Conservation (phyloP, 805 yeast genomes). For the Schwanniomyces pseudopolymorphus region DNA sequence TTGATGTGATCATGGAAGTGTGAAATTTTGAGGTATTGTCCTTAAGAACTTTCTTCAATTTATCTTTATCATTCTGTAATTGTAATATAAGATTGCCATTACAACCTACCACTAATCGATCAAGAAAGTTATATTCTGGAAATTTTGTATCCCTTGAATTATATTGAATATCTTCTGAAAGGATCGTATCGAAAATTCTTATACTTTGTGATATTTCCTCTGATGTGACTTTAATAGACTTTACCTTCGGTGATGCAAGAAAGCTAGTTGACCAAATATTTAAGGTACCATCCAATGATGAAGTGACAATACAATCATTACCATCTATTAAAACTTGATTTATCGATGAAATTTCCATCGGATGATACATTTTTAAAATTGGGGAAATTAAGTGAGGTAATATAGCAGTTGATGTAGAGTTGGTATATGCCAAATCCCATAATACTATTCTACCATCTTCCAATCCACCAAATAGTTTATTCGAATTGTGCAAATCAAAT, state of each 20-base stretch:
- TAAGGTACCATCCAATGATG: constrained; percentile 25
- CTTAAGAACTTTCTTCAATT: constrained; percentile 9
- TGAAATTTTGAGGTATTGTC: constrained; percentile 6
- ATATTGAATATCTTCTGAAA: background rate
- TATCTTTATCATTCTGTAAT: constrained; percentile 14
- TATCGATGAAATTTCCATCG: constrained; percentile 20
- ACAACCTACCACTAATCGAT: constrained; percentile 17
- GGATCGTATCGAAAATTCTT: background rate
- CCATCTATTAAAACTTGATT: constrained; percentile 19
- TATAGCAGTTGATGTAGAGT: constrained; percentile 11
- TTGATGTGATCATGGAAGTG: constrained; percentile 3
- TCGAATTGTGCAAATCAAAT: constrained; percentile 39
- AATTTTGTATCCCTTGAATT: background rate
- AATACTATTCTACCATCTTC: constrained; percentile 49
- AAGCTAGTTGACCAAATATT: constrained; percentile 36
- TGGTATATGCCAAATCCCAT: constrained; percentile 42
- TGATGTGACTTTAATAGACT: constrained; percentile 11
- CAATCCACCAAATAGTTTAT: constrained; percentile 49
- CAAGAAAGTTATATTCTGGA: constrained; percentile 16
- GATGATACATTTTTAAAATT: constrained; percentile 18
- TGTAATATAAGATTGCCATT: constrained; percentile 18
- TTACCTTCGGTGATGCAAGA: constrained; percentile 26
- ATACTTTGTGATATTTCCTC: constrained; percentile 1
- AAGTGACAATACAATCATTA: constrained; percentile 18
- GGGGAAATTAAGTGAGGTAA: constrained; percentile 25